These are phyloP conservation scores for Aspergillus pseudotamarii DNA, from an alignment of 2,329 filamentous ascomycete genomes.

Conservation along the genomic window DNA sequence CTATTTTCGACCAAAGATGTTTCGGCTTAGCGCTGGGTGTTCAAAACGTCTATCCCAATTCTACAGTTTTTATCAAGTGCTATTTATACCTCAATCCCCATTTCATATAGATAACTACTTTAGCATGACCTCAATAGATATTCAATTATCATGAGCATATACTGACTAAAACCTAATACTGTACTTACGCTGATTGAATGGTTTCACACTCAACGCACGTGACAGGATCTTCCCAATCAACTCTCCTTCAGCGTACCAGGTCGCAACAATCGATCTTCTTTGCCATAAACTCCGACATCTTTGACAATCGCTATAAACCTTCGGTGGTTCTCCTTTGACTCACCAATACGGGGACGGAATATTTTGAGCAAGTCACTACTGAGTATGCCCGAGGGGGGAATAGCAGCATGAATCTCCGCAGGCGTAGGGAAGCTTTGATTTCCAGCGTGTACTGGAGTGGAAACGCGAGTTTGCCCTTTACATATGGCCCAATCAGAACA, in stretches of 20 bases:
- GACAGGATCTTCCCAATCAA: neutral
- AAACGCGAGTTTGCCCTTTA: slow-evolving; percentile 31
- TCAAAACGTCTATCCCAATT: slow-evolving; percentile 3
- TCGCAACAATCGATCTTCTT: slow-evolving; percentile 44
- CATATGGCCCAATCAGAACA: neutral
- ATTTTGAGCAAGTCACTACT: slow-evolving; percentile 48
- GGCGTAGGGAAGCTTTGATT: slow-evolving; percentile 45
- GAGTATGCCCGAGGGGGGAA: slow-evolving; percentile 48
- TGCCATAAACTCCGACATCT: slow-evolving; percentile 46
- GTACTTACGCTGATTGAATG: neutral
- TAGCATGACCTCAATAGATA: neutral
- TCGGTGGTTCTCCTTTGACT: slow-evolving; percentile 45
- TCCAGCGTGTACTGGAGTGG: slow-evolving; percentile 33
- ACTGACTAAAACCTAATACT: neutral
- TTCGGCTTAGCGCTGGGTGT: slow-evolving; percentile 6
- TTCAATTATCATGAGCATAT: neutral
- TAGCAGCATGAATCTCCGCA: slow-evolving; percentile 51
- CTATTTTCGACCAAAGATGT: neutral
- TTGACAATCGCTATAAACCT: slow-evolving; percentile 49
- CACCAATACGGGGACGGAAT: slow-evolving; percentile 47
- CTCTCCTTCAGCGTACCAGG: slow-evolving; percentile 40
- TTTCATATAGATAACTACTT: neutral
- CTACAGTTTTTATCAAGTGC: neutral
- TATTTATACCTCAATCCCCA: slow-evolving; percentile 9
- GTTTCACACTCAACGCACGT: neutral